Conservation (phyloP, 176 grass and related monocot species). For the Alopecurus myosuroides region DNA sequence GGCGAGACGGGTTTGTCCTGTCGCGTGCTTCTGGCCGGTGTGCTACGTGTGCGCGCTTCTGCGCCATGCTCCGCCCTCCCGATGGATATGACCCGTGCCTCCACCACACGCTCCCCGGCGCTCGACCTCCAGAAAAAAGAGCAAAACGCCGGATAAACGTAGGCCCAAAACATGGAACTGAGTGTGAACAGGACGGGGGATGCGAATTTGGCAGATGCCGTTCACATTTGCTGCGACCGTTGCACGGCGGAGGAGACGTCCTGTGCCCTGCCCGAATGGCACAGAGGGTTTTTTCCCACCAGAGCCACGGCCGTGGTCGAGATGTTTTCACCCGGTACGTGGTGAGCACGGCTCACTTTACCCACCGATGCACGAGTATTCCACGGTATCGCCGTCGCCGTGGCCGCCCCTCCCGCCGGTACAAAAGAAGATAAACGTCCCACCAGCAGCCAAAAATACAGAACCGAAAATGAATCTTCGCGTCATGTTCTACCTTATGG, state of each 20-base stretch:
- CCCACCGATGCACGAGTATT: too few species aligned
- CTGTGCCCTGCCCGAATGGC: background rate
- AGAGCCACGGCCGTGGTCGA: background rate
- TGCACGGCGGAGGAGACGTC: background rate
- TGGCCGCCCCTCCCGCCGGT: too few species aligned
- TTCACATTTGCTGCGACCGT: conserved; percentile 26
- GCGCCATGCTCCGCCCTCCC: background rate
- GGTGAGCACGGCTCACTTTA: too few species aligned
- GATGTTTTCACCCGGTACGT: too few species aligned
- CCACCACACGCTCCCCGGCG: conserved; percentile 34
- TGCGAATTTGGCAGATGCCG: conserved; percentile 20
- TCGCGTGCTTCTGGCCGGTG: too few species aligned
- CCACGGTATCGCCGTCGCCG: too few species aligned
- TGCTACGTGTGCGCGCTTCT: background rate
- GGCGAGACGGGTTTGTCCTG: background rate
- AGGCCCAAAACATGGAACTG: background rate
- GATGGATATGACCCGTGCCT: conserved; percentile 8
- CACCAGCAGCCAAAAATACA: too few species aligned
- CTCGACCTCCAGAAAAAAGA: conserved; percentile 20
- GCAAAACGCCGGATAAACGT: background rate
- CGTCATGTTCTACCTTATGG: too few species aligned
- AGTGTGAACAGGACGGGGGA: conserved; percentile 17
- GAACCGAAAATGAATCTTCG: too few species aligned
- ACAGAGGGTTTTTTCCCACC: background rate
- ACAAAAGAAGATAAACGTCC: too few species aligned